phyloP scores from a whole-genome alignment of 2,329 filamentous ascomycete genomes.

The Microcyclosporella mali region DNA sequence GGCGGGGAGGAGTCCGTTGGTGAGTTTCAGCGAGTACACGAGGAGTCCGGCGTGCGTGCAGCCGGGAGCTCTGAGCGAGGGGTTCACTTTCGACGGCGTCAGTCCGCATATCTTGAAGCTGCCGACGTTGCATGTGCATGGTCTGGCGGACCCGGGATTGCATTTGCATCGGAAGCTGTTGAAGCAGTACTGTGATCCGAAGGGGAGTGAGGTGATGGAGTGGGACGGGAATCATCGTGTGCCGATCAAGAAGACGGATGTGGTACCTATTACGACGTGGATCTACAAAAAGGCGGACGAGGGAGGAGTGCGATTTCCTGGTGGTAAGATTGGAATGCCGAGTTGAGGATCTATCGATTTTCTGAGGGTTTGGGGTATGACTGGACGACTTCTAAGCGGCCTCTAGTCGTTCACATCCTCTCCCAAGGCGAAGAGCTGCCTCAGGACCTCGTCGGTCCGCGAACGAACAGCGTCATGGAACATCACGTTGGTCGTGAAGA shows the following conservation, averaged over 20 bases:
- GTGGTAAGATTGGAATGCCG: neutral
- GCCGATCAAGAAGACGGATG: constrained; percentile 61
- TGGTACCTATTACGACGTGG: constrained; percentile 50
- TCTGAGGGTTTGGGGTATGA: too few relatives aligned
- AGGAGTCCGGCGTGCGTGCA: constrained; percentile 34
- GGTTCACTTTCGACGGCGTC: constrained; percentile 38
- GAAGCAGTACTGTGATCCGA: constrained; percentile 53
- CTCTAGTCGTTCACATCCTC: constrained; percentile 58
- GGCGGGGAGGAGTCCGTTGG: constrained; percentile 56
- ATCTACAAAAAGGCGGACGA: constrained; percentile 49
- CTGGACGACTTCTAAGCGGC: too few relatives aligned
- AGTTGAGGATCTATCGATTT: neutral
- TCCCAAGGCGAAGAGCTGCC: constrained; percentile 67
- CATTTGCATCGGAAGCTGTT: constrained; percentile 52
- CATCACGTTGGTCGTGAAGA: constrained; percentile 78
- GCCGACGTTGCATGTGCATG: constrained; percentile 65
- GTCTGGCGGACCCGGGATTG: constrained; percentile 54
- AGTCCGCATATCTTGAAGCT: constrained; percentile 47
- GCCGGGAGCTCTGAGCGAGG: constrained; percentile 40
- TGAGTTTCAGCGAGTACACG: constrained; percentile 44
- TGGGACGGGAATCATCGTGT: constrained; percentile 70
- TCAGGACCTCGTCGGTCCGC: constrained; percentile 69
- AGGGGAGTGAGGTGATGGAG: constrained; percentile 54
- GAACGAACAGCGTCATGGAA: constrained; percentile 77
- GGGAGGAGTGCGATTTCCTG: constrained; percentile 35